Percentiles rank a stretch among this genome's conserved stretches.
phyloP scores from a whole-genome alignment of 768 basidiomycete species.

The Suillus tomentosus region DNA sequence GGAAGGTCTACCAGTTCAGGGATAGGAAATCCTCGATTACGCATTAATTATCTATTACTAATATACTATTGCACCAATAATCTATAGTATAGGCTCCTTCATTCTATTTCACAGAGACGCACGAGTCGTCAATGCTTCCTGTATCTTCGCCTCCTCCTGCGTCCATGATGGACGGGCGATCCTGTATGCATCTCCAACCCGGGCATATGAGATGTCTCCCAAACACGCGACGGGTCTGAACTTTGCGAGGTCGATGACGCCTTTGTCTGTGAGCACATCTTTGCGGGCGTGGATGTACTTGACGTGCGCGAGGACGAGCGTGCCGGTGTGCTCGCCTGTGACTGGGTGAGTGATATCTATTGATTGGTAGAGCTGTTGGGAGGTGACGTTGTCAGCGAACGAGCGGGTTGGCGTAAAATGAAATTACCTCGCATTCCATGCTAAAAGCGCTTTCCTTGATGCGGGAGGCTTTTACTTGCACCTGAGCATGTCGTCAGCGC shows the following conservation, averaged over 20 bases:
- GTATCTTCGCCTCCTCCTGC: slow-evolving; percentile 19
- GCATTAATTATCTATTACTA: neutral
- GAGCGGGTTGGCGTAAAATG: neutral
- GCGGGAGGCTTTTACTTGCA: slow-evolving; percentile 40
- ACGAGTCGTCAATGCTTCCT: slow-evolving; percentile 11
- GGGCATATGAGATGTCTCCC: slow-evolving; percentile 42
- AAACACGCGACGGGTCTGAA: slow-evolving; percentile 38
- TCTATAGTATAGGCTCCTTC: neutral
- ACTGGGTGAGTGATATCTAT: slow-evolving; percentile 36
- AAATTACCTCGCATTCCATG: slow-evolving; percentile 45
- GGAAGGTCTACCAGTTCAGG: too few relatives aligned
- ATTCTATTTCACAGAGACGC: neutral
- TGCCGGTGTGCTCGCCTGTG: slow-evolving; percentile 27
- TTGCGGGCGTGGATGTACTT: slow-evolving; percentile 43
- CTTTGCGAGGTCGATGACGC: slow-evolving; percentile 37
- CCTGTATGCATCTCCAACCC: slow-evolving; percentile 32
- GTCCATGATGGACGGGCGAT: slow-evolving; percentile 12
- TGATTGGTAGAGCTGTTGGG: slow-evolving; percentile 36
- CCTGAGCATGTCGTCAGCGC: slow-evolving; percentile 24
- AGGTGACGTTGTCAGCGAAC: slow-evolving; percentile 7
- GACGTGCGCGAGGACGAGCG: slow-evolving; percentile 40
- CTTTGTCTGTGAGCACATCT: slow-evolving; percentile 38
- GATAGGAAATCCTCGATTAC: neutral
- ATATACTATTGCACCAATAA: neutral
- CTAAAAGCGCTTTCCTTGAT: slow-evolving; percentile 48